Conservation (phyloP, 2,329 filamentous ascomycete species). For the Alternaria rosae region DNA sequence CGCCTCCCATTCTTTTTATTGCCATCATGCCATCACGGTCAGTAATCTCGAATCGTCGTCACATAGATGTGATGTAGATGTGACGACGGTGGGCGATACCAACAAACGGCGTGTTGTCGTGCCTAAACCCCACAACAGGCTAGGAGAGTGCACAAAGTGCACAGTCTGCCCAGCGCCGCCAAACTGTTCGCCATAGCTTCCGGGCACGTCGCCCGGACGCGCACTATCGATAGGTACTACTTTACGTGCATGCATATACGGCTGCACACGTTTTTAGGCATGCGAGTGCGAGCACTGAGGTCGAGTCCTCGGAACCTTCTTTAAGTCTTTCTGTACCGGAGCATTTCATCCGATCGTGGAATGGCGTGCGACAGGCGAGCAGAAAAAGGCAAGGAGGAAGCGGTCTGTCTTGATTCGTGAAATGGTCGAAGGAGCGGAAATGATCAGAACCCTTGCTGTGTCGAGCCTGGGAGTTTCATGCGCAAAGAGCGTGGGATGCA, state of each 20-base stretch:
- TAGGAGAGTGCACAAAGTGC: conserved; percentile 13
- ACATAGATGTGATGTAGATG: conserved; percentile 25
- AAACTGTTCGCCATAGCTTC: conserved; percentile 6
- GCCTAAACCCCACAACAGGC: conserved; percentile 6
- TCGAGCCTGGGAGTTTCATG: conserved; percentile 27
- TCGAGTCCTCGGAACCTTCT: conserved; percentile 6
- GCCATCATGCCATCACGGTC: conserved; percentile 21
- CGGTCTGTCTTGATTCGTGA: conserved; percentile 35
- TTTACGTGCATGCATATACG: conserved; percentile 13
- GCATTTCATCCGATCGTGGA: conserved; percentile 9
- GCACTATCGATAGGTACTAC: conserved; percentile 17
- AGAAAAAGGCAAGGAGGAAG: conserved; percentile 15
- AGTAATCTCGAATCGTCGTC: conserved; percentile 22
- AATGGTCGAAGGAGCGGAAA: conserved; percentile 25
- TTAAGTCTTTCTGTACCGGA: conserved; percentile 17
- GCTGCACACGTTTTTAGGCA: conserved; percentile 8
- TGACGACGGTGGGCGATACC: conserved; percentile 17
- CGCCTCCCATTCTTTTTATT: conserved; percentile 26
- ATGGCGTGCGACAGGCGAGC: conserved; percentile 9
- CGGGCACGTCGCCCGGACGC: not conserved
- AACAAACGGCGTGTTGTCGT: conserved; percentile 23
- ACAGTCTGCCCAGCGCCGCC: conserved; percentile 14
- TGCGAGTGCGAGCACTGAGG: not conserved
- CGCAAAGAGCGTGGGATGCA: conserved; percentile 9
- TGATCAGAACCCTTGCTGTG: conserved; percentile 33